Evolutionary conservation across 345 rosid genomes (phyloP).

Genomic region (Cardiospermum halicacabum): DNA sequence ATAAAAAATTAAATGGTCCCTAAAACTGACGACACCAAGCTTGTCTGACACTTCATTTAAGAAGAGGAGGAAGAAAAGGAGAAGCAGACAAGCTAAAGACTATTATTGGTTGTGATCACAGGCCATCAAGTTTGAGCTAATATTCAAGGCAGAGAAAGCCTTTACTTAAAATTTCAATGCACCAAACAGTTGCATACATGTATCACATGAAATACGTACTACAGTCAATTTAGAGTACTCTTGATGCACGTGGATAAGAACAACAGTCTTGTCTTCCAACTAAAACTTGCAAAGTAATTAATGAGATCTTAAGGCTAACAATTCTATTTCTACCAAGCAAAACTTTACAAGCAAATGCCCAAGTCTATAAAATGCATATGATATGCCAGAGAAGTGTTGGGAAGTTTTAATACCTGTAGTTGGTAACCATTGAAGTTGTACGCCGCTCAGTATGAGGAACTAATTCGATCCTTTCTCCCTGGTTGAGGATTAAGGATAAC

Average conservation of each 20-base stretch:
- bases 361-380: background rate
- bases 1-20: constrained; percentile 29
- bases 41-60: constrained; percentile 22
- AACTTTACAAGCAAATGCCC: background rate
- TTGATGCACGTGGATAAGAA: background rate
- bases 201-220: background rate
- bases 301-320: background rate
- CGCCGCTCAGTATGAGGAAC: background rate
- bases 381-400: background rate
- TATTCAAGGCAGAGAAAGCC: background rate
- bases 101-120: background rate
- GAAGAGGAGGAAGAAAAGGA: constrained; percentile 10
- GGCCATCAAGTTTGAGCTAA: background rate
- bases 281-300: background rate
- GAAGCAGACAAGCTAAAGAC: background rate
- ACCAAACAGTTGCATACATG: background rate
- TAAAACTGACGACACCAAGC: constrained; percentile 25
- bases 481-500: background rate
- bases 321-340: background rate
- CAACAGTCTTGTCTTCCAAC: constrained; percentile 2
- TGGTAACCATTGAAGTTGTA: background rate
- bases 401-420: background rate
- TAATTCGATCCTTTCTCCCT: background rate
- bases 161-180: background rate
- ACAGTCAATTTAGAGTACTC: constrained; percentile 1